Evolutionary conservation across 2,329 filamentous ascomycete species (phyloP).

Genomic region (Ophiobolus disseminans): DNA sequence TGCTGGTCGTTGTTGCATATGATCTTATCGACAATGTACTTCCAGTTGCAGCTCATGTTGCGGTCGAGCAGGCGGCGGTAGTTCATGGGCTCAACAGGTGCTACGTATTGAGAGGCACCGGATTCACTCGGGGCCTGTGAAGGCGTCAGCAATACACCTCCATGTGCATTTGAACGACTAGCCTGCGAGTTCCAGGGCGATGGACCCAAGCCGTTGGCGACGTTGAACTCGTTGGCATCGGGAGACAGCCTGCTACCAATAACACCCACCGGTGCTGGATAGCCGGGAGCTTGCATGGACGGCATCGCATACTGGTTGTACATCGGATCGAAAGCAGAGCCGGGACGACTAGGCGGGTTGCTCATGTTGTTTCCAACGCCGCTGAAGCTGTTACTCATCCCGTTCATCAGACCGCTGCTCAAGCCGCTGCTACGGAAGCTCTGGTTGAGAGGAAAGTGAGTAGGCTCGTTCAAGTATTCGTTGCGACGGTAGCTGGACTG

Average conservation of each 20-base stretch:
- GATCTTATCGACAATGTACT: slow-evolving; percentile 99
- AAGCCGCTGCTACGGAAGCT: slow-evolving; percentile 35
- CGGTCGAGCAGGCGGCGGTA: slow-evolving; percentile 94
- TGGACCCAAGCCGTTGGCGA: slow-evolving; percentile 35
- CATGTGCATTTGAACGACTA: slow-evolving; percentile 1
- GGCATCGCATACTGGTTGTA: slow-evolving; percentile 43
- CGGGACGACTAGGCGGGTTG: slow-evolving; percentile 46
- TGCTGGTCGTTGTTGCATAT: slow-evolving; percentile 99
- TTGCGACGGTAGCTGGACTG: slow-evolving; percentile 39
- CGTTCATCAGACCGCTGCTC: slow-evolving; percentile 18
- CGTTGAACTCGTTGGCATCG: slow-evolving; percentile 55
- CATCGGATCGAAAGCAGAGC: slow-evolving; percentile 46
- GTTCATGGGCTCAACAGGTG: slow-evolving; percentile 90
- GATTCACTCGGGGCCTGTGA: slow-evolving; percentile 35
- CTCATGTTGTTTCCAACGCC: slow-evolving; percentile 23
- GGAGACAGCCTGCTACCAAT: slow-evolving; percentile 53
- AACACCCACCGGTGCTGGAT: slow-evolving; percentile 47
- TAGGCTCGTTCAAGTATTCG: slow-evolving; percentile 47
- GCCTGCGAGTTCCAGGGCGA: slow-evolving; percentile 52
- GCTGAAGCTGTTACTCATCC: slow-evolving; percentile 21
- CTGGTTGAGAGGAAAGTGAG: slow-evolving; percentile 46
- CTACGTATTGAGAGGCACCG: slow-evolving; percentile 70
- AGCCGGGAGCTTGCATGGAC: slow-evolving; percentile 36
- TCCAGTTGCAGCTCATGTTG: slow-evolving; percentile 98
- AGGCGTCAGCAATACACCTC: slow-evolving; percentile 6